Percentiles rank a stretch among this genome's conserved stretches.
Evolutionary conservation across 2,329 filamentous ascomycete genomes (phyloP).

Genomic region (Xylaria sp.): DNA sequence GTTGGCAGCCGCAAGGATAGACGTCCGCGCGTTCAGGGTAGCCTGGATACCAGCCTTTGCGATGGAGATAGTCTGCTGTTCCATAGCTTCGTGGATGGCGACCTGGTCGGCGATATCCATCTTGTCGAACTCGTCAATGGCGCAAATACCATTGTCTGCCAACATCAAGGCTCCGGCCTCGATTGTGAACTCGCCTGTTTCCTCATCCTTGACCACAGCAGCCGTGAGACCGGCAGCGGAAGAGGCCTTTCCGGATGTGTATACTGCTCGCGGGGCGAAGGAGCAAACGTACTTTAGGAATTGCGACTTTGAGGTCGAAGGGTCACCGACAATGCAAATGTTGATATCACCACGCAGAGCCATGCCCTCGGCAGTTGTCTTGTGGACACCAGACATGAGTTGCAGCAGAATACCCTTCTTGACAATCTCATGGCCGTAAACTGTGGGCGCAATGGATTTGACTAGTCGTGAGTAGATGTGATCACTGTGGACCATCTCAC

Average conservation of each 20-base stretch:
- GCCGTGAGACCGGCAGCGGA: constrained; percentile 96
- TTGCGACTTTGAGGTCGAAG: constrained; percentile 94
- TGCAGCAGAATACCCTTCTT: constrained; percentile 95
- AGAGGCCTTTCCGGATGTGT: constrained; percentile 95
- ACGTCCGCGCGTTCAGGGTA: constrained; percentile 90
- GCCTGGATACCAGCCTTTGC: constrained; percentile 98
- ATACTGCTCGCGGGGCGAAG: constrained; percentile 92
- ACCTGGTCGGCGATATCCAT: constrained; percentile 98
- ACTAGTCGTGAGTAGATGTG: constrained; percentile 93
- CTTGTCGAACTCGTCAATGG: constrained; percentile 99
- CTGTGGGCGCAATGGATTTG: constrained; percentile 90
- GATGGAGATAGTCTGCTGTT: constrained; percentile 99
- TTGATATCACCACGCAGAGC: constrained; percentile 95
- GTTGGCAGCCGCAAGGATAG: constrained; percentile 92
- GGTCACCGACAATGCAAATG: constrained; percentile 96
- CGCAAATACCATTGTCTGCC: constrained; percentile 93
- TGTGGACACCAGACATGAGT: constrained; percentile 91
- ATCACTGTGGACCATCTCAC: constrained; percentile 88
- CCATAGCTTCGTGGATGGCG: constrained; percentile 99
- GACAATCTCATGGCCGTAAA: constrained; percentile 94
- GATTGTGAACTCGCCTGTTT: constrained; percentile 97
- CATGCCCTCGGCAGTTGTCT: constrained; percentile 90
- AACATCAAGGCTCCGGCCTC: constrained; percentile 97
- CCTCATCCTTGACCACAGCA: constrained; percentile 94
- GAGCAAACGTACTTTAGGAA: constrained; percentile 98